Percentiles rank a stretch among this genome's conserved stretches.
Conservation (phyloP, 2,329 filamentous ascomycete genomes). For the Cercospora zeina region DNA sequence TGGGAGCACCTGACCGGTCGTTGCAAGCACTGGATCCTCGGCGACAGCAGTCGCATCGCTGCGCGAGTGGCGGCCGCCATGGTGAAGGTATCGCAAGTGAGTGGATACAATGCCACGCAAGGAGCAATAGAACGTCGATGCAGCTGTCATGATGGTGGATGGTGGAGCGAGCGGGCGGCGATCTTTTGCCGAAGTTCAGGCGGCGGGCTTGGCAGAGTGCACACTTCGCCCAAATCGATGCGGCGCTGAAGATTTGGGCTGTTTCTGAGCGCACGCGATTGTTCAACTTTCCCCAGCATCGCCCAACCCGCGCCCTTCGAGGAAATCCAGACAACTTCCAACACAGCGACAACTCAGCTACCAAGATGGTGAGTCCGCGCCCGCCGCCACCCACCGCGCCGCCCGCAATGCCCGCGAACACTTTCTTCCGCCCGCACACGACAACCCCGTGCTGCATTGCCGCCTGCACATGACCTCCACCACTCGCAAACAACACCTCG, state of each 20-base stretch:
- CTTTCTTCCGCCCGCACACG: slow-evolving; percentile 4
- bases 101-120: background rate
- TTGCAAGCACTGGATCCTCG: slow-evolving; percentile 32
- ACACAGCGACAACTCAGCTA: slow-evolving; percentile 31
- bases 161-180: background rate
- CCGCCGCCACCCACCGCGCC: background rate
- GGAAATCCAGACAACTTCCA: slow-evolving; percentile 33
- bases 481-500: background rate
- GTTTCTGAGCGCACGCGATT: slow-evolving; percentile 12
- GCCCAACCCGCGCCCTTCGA: slow-evolving; percentile 30
- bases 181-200: slow-evolving; percentile 5
- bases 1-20: slow-evolving; percentile 28
- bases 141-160: slow-evolving; percentile 15
- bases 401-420: slow-evolving; percentile 3
- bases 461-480: slow-evolving; percentile 13
- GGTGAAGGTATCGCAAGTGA: background rate
- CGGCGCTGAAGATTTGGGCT: slow-evolving; percentile 4
- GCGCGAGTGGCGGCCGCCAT: slow-evolving; percentile 35
- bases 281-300: slow-evolving; percentile 17
- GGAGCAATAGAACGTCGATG: background rate
- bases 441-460: slow-evolving; percentile 11
- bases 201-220: slow-evolving; percentile 2
- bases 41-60: slow-evolving; percentile 38
- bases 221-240: slow-evolving; percentile 7
- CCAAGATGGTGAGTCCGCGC: slow-evolving; percentile 33